These are phyloP conservation scores for Dictyostelium gargantuum DNA, from an alignment of 208 protist genomes.

Conservation along the genomic window DNA sequence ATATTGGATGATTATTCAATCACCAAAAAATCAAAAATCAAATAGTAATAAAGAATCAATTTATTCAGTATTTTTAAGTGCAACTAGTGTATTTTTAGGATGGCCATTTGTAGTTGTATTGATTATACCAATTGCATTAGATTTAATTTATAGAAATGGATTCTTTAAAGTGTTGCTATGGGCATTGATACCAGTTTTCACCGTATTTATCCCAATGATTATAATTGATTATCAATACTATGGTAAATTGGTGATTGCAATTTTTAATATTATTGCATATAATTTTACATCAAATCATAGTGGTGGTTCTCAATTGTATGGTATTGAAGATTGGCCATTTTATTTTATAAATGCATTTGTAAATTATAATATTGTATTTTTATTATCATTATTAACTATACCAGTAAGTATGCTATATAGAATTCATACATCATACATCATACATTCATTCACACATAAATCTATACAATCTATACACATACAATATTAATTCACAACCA, in stretches of 20 bases:
- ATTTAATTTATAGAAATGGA: slow-evolving; percentile 83
- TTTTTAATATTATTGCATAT: slow-evolving; percentile 83
- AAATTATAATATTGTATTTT: slow-evolving; percentile 94
- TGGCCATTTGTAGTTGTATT: slow-evolving; percentile 93
- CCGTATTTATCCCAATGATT: slow-evolving; percentile 14
- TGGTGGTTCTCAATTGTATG: slow-evolving; percentile 90
- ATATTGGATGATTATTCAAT: slow-evolving; percentile 65
- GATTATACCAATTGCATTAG: slow-evolving; percentile 87
- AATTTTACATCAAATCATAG: slow-evolving; percentile 79
- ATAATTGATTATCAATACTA: slow-evolving; percentile 76
- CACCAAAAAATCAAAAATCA: neutral
- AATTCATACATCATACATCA: no score
- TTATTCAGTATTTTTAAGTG: slow-evolving; percentile 69
- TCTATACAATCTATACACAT: no score
- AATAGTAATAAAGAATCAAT: neutral
- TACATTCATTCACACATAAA: no score
- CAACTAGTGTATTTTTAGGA: slow-evolving; percentile 83
- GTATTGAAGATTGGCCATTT: slow-evolving; percentile 92
- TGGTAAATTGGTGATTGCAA: slow-evolving; percentile 67
- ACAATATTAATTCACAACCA: no score
- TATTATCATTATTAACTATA: slow-evolving; percentile 76
- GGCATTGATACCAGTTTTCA: neutral
- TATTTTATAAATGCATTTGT: slow-evolving; percentile 93
- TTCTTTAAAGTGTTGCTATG: slow-evolving; percentile 17
- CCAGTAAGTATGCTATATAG: slow-evolving; percentile 58